These are phyloP conservation scores for Cetradonia linearis DNA, from an alignment of 495 filamentous ascomycete species.

Conservation along the genomic window DNA sequence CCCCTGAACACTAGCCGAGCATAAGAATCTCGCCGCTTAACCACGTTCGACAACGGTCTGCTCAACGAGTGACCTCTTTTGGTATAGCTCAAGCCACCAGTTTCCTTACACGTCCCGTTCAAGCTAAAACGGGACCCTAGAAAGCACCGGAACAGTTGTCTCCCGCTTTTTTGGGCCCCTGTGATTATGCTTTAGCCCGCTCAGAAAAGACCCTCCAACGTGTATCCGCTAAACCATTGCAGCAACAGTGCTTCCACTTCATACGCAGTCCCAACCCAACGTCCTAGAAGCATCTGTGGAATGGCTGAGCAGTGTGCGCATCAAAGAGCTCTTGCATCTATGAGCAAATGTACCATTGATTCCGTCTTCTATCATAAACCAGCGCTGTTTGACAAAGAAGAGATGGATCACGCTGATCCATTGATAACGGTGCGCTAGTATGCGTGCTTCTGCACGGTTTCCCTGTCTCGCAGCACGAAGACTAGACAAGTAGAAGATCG, in stretches of 20 bases:
- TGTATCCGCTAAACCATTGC: not conserved
- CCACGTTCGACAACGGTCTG: not conserved
- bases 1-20: not conserved
- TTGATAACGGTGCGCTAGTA: slow-evolving; percentile 7
- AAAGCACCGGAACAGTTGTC: not conserved
- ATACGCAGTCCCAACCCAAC: not conserved
- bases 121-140: not conserved
- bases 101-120: not conserved
- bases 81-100: slow-evolving; percentile 1
- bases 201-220: not conserved
- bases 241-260: not conserved
- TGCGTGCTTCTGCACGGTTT: not conserved
- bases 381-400: not conserved
- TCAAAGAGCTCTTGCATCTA: not conserved
- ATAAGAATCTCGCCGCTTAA: not conserved
- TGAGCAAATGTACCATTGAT: not conserved
- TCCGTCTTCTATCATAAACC: not conserved
- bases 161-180: not conserved
- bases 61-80: not conserved
- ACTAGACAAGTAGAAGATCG: not conserved
- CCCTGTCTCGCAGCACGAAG: not conserved
- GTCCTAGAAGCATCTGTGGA: not conserved
- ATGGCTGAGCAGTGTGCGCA: not conserved
- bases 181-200: not conserved
- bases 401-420: not conserved